phyloP scores from a whole-genome alignment of 148 eudicot species.

The Polygonum aviculare region DNA sequence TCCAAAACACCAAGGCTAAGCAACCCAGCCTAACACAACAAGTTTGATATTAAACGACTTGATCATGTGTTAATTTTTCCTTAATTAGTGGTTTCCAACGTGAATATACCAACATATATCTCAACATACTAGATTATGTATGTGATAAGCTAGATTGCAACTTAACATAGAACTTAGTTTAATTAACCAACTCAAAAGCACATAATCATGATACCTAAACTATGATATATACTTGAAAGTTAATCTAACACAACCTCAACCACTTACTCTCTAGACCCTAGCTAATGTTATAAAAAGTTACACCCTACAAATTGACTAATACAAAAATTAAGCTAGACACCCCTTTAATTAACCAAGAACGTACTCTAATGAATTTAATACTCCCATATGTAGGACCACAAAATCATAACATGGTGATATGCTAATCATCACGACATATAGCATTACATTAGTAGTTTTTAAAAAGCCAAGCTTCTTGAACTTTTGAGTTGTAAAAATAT shows the following conservation, averaged over 20 bases:
- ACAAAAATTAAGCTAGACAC: constrained; percentile 1
- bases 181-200: neutral
- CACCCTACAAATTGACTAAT: constrained; percentile 7
- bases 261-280: constrained; percentile 3
- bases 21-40: neutral
- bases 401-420: constrained; percentile 2
- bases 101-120: no score
- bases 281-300: neutral
- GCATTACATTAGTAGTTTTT: neutral
- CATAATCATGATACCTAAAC: constrained; percentile 3
- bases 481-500: constrained; percentile 7
- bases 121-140: neutral
- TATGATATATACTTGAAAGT: neutral
- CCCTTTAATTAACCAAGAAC: constrained; percentile 1
- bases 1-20: neutral
- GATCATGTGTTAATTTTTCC: no score
- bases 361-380: neutral
- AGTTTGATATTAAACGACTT: no score
- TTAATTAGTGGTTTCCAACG: no score
- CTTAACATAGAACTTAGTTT: neutral
- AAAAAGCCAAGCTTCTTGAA: neutral
- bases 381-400: neutral
- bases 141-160: neutral
- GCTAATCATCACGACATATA: neutral
- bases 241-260: constrained; percentile 7